A percentile compares a stretch with the other conserved stretches of the same genome.
Conservation (phyloP, 2,329 filamentous ascomycete genomes). For the Talaromyces amestolkiae region DNA sequence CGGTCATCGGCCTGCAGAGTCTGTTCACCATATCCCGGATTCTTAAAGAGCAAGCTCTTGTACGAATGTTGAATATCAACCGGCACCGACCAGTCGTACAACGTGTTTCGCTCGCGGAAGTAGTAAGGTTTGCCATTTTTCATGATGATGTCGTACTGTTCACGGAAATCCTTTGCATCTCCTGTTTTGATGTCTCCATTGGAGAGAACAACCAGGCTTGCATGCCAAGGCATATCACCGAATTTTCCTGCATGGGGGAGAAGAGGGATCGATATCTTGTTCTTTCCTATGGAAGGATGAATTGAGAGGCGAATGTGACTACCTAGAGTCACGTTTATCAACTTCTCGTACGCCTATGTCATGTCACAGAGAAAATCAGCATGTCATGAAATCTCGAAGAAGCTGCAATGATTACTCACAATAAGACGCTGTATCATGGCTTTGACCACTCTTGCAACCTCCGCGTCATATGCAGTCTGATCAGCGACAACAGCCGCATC, state of each 20-base stretch:
- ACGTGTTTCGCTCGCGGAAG: slow-evolving; percentile 8
- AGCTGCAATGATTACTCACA: background rate
- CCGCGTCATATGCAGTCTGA: slow-evolving; percentile 35
- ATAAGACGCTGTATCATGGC: slow-evolving; percentile 36
- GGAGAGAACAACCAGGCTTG: slow-evolving; percentile 25
- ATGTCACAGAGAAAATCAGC: background rate
- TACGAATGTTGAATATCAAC: slow-evolving; percentile 13
- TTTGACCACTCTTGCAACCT: slow-evolving; percentile 28
- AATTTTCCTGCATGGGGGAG: slow-evolving; percentile 47
- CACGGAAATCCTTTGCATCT: slow-evolving; percentile 5
- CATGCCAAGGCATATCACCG: slow-evolving; percentile 56
- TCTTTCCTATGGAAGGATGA: slow-evolving; percentile 50
- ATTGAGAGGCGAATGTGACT: slow-evolving; percentile 54
- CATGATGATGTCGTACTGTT: slow-evolving; percentile 10
- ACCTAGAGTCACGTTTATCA: slow-evolving; percentile 48
- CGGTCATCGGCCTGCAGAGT: slow-evolving; percentile 3
- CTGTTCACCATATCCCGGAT: slow-evolving; percentile 4
- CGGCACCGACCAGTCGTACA: slow-evolving; percentile 14
- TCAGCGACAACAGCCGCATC: slow-evolving; percentile 29
- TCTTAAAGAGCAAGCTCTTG: slow-evolving; percentile 9
- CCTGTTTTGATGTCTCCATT: slow-evolving; percentile 4
- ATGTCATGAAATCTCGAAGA: background rate
- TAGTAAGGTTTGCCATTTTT: slow-evolving; percentile 10
- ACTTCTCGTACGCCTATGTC: slow-evolving; percentile 51
- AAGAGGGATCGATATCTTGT: slow-evolving; percentile 52